A percentile compares a stretch with the other conserved stretches of the same genome.
phyloP scores from a whole-genome alignment of 1,284 basidiomycete genomes.

The Puccinia horiana region DNA sequence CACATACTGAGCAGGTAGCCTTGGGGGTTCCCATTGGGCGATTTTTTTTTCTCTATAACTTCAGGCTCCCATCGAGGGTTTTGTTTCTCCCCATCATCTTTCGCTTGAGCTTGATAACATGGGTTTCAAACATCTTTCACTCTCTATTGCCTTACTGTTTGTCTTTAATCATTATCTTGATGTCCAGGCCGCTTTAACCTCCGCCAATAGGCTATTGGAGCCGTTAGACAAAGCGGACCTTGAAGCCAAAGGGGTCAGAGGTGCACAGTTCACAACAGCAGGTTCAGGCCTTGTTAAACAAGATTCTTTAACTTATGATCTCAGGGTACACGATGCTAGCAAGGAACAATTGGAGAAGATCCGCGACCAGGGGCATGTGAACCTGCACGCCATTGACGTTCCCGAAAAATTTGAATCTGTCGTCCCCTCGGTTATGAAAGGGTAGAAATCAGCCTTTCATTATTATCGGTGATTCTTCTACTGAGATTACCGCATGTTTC shows the following conservation, averaged over 20 bases:
- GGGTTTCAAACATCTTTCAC: background rate
- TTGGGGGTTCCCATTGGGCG: background rate
- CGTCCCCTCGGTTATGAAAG: background rate
- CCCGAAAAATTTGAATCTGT: background rate
- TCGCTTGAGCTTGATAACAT: background rate
- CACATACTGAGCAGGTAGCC: background rate
- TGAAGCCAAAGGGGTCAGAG: too few species aligned
- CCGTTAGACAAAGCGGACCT: too few species aligned
- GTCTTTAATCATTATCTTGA: background rate
- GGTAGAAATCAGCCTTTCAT: background rate
- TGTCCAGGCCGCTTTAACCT: background rate
- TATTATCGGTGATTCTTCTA: background rate
- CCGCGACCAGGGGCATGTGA: background rate
- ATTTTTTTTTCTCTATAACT: constrained; percentile 11
- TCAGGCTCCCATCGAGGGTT: background rate
- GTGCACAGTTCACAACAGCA: too few species aligned
- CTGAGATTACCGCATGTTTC: background rate
- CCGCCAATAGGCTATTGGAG: too few species aligned
- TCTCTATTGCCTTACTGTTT: background rate
- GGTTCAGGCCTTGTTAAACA: background rate
- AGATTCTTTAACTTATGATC: too few species aligned
- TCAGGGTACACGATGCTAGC: background rate
- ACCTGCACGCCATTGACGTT: background rate
- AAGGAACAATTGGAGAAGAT: background rate
- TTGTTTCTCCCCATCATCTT: background rate